Evolutionary conservation across 805 yeast genomes (phyloP).

Genomic region (Tetrapisispora fleetii): DNA sequence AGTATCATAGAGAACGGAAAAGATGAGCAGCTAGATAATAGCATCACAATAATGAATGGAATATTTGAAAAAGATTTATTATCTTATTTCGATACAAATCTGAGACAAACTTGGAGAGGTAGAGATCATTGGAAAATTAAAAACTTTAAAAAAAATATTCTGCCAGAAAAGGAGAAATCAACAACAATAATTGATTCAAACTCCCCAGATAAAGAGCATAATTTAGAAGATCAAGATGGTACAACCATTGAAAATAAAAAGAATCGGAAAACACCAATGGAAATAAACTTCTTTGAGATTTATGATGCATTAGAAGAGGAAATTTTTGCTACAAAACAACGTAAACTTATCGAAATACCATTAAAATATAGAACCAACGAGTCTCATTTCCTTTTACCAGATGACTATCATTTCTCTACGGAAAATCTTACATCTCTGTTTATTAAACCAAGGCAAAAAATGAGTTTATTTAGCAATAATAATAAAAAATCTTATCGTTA

Average conservation of each 20-base stretch:
- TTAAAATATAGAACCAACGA: conserved; percentile 33
- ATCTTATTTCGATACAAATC: conserved; percentile 70
- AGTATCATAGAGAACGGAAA: background rate
- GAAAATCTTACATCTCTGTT: conserved; percentile 56
- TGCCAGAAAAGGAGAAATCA: conserved; percentile 1
- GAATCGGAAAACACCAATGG: conserved; percentile 29
- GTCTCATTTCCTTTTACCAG: conserved; percentile 49
- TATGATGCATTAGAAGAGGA: conserved; percentile 32
- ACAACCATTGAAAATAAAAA: conserved; percentile 9
- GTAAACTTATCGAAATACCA: conserved; percentile 32
- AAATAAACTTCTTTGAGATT: conserved; percentile 36
- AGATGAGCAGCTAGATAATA: background rate
- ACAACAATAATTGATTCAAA: background rate
- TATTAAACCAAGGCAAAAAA: conserved; percentile 48
- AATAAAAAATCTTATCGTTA: conserved; percentile 3
- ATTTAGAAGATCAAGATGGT: background rate
- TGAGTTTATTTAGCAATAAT: conserved; percentile 27
- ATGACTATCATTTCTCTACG: conserved; percentile 64
- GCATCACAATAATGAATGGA: conserved; percentile 15
- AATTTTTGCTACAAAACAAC: conserved; percentile 33
- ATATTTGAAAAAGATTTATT: conserved; percentile 53
- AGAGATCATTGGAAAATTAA: conserved; percentile 86
- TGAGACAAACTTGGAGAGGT: conserved; percentile 76
- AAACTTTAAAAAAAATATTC: conserved; percentile 37
- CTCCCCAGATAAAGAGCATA: background rate